Percentiles rank a stretch among this genome's conserved stretches.
Evolutionary conservation across 768 basidiomycete species (phyloP).

Genomic region (Boletus huronensis): DNA sequence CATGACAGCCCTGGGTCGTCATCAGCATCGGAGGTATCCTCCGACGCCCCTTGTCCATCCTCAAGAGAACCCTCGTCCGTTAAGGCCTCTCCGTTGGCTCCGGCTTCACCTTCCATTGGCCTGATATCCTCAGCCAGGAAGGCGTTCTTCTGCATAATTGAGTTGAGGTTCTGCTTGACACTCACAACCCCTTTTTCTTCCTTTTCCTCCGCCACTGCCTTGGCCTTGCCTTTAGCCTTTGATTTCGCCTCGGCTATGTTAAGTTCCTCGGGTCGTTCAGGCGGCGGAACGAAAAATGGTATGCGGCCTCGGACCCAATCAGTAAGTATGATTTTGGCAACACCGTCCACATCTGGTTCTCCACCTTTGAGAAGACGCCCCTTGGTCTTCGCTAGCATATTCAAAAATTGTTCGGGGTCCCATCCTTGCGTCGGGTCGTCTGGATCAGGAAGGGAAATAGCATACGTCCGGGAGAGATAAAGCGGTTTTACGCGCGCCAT

Average conservation of each 20-base stretch:
- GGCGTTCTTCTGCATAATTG: slow-evolving; percentile 85
- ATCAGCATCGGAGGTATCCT: slow-evolving; percentile 27
- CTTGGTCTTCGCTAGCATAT: slow-evolving; percentile 83
- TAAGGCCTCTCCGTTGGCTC: slow-evolving; percentile 29
- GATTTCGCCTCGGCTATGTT: slow-evolving; percentile 53
- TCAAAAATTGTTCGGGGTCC: slow-evolving; percentile 77
- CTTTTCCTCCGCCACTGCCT: slow-evolving; percentile 29
- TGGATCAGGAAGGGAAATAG: slow-evolving; percentile 58
- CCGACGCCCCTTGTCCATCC: slow-evolving; percentile 41
- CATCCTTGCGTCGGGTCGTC: slow-evolving; percentile 52
- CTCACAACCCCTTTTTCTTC: slow-evolving; percentile 43
- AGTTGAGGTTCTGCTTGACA: slow-evolving; percentile 84
- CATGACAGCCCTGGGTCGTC: slow-evolving; percentile 63
- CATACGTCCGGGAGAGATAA: slow-evolving; percentile 86
- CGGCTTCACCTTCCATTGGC: slow-evolving; percentile 53
- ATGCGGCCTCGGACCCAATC: slow-evolving; percentile 98
- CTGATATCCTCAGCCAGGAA: slow-evolving; percentile 84
- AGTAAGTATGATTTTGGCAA: slow-evolving; percentile 90
- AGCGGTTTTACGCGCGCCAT: slow-evolving; percentile 90
- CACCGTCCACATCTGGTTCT: slow-evolving; percentile 88
- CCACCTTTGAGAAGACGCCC: slow-evolving; percentile 92
- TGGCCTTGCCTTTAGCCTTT: slow-evolving; percentile 53
- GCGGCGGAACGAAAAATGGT: slow-evolving; percentile 93
- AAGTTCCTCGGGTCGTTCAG: slow-evolving; percentile 71
- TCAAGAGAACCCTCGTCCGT: slow-evolving; percentile 35